Evolutionary conservation across 352 stramenopile species (phyloP).

Genomic region (Hyaloperonospora brassicae): DNA sequence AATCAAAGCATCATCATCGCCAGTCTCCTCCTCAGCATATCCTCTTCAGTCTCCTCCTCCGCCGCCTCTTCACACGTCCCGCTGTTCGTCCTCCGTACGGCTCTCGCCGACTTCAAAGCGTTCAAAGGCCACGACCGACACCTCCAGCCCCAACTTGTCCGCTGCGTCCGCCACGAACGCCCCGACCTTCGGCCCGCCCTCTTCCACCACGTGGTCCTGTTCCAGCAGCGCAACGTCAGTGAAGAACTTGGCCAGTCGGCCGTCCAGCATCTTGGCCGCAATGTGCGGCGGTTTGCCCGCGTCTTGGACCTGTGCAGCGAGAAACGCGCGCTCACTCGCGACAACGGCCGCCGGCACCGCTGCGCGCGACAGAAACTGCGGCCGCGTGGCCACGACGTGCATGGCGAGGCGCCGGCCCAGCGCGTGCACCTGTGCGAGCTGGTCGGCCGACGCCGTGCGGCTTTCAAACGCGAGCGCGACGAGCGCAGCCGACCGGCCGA

Average conservation of each 20-base stretch:
- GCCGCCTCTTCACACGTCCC: no score
- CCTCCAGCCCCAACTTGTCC: slow-evolving; percentile 60
- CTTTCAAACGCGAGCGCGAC: slow-evolving; percentile 82
- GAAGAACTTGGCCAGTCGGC: slow-evolving; percentile 91
- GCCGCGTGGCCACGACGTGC: slow-evolving; percentile 92
- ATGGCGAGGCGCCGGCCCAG: slow-evolving; percentile 91
- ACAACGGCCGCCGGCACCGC: slow-evolving; percentile 77
- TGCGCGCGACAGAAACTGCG: slow-evolving; percentile 85
- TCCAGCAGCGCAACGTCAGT: slow-evolving; percentile 88
- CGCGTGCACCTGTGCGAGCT: slow-evolving; percentile 51
- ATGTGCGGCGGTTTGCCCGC: slow-evolving; percentile 87
- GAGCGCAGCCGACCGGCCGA: slow-evolving; percentile 81
- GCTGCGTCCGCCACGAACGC: slow-evolving; percentile 57
- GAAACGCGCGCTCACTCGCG: slow-evolving; percentile 88
- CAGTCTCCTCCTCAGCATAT: not conserved
- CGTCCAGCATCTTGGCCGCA: slow-evolving; percentile 92
- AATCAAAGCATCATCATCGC: slow-evolving; percentile 21
- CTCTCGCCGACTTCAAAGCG: slow-evolving; percentile 66
- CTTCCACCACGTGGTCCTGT: slow-evolving; percentile 92
- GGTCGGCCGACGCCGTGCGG: slow-evolving; percentile 35
- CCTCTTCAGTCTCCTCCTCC: no score
- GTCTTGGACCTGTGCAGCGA: slow-evolving; percentile 84
- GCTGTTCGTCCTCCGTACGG: not conserved
- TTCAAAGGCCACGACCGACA: slow-evolving; percentile 60
- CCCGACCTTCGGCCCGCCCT: slow-evolving; percentile 84